Evolutionary conservation across 2,329 filamentous ascomycete genomes (phyloP).

Genomic region (Clonostachys rhizophaga): DNA sequence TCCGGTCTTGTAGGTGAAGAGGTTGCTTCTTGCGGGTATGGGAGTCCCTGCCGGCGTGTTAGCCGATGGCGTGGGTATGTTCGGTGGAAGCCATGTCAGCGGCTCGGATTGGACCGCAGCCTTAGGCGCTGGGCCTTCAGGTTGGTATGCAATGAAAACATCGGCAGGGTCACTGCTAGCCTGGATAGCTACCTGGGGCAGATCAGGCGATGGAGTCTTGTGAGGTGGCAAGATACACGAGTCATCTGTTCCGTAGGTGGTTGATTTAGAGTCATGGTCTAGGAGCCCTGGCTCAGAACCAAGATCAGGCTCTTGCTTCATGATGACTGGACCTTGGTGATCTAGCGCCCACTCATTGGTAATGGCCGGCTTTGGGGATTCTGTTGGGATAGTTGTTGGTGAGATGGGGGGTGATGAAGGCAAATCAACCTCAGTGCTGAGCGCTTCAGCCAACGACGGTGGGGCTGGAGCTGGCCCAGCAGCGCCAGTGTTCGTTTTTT

Average conservation of each 20-base stretch:
- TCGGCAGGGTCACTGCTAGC: slow-evolving; percentile 18
- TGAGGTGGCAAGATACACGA: neutral
- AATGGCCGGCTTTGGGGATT: neutral
- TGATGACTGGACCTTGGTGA: neutral
- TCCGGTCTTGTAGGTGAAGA: slow-evolving; percentile 33
- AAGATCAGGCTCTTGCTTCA: neutral
- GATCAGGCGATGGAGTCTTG: slow-evolving; percentile 3
- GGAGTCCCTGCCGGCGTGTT: slow-evolving; percentile 23
- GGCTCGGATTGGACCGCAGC: slow-evolving; percentile 32
- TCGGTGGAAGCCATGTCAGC: slow-evolving; percentile 48
- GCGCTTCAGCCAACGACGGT: neutral
- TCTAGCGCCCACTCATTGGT: neutral
- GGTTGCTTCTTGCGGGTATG: slow-evolving; percentile 25
- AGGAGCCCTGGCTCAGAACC: neutral
- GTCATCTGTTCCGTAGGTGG: neutral
- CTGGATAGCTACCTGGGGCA: slow-evolving; percentile 17
- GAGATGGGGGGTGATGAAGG: neutral
- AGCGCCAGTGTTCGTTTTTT: slow-evolving; percentile 9
- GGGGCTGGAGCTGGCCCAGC: neutral
- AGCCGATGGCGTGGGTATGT: slow-evolving; percentile 27
- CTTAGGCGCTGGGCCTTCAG: slow-evolving; percentile 37
- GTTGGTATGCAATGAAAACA: slow-evolving; percentile 50
- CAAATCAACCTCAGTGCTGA: neutral
- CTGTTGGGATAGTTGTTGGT: neutral
- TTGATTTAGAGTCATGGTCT: neutral